Conservation (phyloP, 1,284 basidiomycete species). For the Termitomyces sp. region DNA sequence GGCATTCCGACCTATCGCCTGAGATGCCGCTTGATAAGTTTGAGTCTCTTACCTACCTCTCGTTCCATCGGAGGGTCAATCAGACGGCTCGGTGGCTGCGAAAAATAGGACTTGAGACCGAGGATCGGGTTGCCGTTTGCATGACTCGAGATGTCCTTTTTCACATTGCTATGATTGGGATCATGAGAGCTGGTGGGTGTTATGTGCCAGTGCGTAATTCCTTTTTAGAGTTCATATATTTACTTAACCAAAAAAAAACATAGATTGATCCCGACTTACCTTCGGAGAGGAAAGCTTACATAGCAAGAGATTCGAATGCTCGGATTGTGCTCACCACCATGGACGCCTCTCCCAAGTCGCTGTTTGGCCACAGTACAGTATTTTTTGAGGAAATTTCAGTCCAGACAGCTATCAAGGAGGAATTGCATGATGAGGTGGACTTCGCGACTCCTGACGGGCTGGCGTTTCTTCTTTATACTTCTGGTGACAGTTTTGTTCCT, state of each 20-base stretch:
- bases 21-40: slow-evolving; percentile 15
- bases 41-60: slow-evolving; percentile 34
- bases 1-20: slow-evolving; percentile 34
- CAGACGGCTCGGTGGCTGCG: slow-evolving; percentile 42
- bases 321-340: slow-evolving; percentile 38
- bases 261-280: slow-evolving; percentile 54
- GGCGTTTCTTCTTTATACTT: slow-evolving; percentile 51
- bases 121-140: slow-evolving; percentile 47
- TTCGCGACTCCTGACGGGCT: slow-evolving; percentile 30
- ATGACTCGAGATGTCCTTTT: slow-evolving; percentile 41
- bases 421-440: slow-evolving; percentile 29
- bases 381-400: slow-evolving; percentile 26
- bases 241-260: background rate
- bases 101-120: slow-evolving; percentile 32
- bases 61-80: slow-evolving; percentile 36
- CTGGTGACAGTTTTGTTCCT: slow-evolving; percentile 29
- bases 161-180: slow-evolving; percentile 42
- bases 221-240: slow-evolving; percentile 1
- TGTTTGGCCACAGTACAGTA: slow-evolving; percentile 30
- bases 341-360: slow-evolving; percentile 20
- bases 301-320: slow-evolving; percentile 41
- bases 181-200: slow-evolving; percentile 48
- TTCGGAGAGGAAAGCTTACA: slow-evolving; percentile 42
- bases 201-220: slow-evolving; percentile 44
- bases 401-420: slow-evolving; percentile 24